Base-by-base conservation (phyloP, 2,329 filamentous ascomycete species). In the Ploettnerulaceae sp. region DNA sequence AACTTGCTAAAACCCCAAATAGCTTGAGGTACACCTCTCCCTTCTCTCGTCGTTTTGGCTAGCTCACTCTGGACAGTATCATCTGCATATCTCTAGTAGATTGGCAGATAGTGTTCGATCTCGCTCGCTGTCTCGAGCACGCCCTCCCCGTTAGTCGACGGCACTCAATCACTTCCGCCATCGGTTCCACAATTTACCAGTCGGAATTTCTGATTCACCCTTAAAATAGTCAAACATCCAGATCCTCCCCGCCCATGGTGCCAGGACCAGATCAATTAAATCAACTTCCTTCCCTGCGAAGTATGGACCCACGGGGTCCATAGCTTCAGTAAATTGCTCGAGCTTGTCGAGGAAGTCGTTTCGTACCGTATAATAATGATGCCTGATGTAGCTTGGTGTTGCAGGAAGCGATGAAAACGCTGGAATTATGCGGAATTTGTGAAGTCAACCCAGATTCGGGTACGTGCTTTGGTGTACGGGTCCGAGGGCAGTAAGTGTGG, bases 141-240 rank as follows among this genome's bases (percentile, higher is more conserved):
- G 57, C 82, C 89, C 58, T 75, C 69, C 50, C 82, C n/a, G 73
- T 5, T 67, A 62, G 47, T 75, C 67, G 3, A 86, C 67, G 0
- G 81, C 84, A 45, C 71, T 69, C 22, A 75, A 65, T 83, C 84
- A 91, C 42, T 61, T 70, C 57, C 73, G 69, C 79, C 83, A 90
- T 37, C 84, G 69, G 7, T 47, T 64, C 86, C 84, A 89, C 2
- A 74, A 61, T 26, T 63, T 63, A 42, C 79, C 77, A 7, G 53
- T 39, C 2, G 73, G 71, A 18, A 79, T 67, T 0, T 71, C 72
- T 2, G 71, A 54, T 0, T 77, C 76, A 0, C 75, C 75, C 60
- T 90, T 90, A 61, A 84, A 90, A 52, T 87, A 74, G 56, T 90
- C 84, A 55, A 90, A 82, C 5, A 88, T 68, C 70, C 84, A 90